Evolutionary conservation across 1,284 basidiomycete genomes (phyloP).

Genomic region (Meira nashicola): DNA sequence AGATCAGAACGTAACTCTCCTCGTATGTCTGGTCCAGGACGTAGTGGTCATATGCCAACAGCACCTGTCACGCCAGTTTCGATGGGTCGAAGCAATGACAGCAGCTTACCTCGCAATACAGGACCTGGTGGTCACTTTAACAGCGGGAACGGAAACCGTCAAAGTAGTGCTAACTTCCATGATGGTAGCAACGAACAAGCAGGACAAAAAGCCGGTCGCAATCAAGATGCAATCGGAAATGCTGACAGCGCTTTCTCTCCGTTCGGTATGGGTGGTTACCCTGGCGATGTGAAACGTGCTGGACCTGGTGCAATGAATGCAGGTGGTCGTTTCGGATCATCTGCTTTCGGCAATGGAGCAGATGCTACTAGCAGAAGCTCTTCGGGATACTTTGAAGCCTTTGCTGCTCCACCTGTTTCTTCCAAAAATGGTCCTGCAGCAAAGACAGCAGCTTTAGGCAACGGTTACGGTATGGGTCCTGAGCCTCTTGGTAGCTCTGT

Average conservation of each 20-base stretch:
- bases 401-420: constrained; percentile 16
- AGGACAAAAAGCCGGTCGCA: constrained; percentile 11
- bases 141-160: background rate
- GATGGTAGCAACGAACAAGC: constrained; percentile 12
- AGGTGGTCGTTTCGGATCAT: constrained; percentile 31
- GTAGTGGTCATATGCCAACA: background rate
- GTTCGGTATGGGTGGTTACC: no score
- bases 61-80: constrained; percentile 12
- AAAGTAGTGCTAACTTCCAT: background rate
- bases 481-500: constrained; percentile 55
- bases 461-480: constrained; percentile 11
- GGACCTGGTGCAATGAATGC: constrained; percentile 14
- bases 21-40: constrained; percentile 3
- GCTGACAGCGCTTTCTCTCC: no score
- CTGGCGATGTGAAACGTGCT: no score
- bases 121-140: no score
- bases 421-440: background rate
- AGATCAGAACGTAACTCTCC: constrained; percentile 19
- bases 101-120: background rate
- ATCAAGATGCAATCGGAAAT: no score
- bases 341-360: constrained; percentile 29
- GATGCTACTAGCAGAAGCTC: constrained; percentile 23
- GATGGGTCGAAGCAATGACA: constrained; percentile 1
- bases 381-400: constrained; percentile 42
- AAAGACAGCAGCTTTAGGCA: background rate